These are phyloP conservation scores for Sporobolus alterniflorus DNA, from an alignment of 202 grass and related monocot species.

Conservation along the genomic window DNA sequence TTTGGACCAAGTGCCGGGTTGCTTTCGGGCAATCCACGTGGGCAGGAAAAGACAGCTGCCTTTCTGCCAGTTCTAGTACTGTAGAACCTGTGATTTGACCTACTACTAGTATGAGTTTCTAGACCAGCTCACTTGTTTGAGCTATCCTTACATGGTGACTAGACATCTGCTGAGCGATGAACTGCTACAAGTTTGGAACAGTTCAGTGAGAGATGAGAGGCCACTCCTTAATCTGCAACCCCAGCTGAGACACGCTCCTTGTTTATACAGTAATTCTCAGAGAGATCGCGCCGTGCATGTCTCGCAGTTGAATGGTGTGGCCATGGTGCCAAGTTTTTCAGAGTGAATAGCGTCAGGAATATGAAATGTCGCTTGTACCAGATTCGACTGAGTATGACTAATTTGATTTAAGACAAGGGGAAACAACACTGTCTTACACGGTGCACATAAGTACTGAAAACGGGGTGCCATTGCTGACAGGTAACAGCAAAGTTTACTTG, in stretches of 20 bases:
- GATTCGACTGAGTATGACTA: neutral
- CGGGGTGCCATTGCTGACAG: neutral
- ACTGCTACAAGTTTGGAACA: neutral
- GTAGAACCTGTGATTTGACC: constrained; percentile 45
- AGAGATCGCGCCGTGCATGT: neutral
- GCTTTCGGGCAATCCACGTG: constrained; percentile 35
- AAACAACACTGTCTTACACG: neutral
- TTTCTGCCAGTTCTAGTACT: constrained; percentile 30
- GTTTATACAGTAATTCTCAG: neutral
- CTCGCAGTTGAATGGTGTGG: neutral
- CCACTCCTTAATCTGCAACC: too few relatives aligned
- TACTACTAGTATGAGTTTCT: constrained; percentile 28
- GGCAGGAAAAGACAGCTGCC: constrained; percentile 37
- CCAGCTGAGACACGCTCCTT: neutral
- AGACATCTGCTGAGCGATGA: constrained; percentile 5
- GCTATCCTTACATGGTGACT: constrained; percentile 2
- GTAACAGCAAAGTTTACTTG: neutral
- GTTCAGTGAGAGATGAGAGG: neutral
- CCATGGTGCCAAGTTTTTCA: constrained; percentile 6
- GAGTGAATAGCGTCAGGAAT: neutral
- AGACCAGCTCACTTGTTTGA: constrained; percentile 41
- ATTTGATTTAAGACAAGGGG: neutral
- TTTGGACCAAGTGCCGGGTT: constrained; percentile 29
- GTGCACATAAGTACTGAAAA: neutral
- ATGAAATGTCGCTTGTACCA: neutral